Percentiles rank a stretch among this genome's conserved stretches.
Conservation (phyloP, 352 stramenopile species). For the Phytophthora brassicae region DNA sequence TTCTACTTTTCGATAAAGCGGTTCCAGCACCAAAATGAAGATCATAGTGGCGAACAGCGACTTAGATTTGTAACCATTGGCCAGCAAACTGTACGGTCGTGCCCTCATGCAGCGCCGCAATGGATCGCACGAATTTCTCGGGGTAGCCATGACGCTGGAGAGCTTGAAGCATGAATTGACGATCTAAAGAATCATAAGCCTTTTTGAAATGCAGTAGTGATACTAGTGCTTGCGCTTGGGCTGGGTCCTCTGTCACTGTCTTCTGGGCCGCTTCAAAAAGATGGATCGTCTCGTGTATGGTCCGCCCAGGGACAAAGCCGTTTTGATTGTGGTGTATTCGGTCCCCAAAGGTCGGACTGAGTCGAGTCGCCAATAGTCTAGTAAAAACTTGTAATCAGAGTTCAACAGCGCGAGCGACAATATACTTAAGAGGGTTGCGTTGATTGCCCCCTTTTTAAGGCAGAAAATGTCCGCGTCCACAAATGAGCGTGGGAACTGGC, state of each 20-base stretch:
- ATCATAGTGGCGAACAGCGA: not conserved
- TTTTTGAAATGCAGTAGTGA: not conserved
- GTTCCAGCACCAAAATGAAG: not conserved
- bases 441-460: not conserved
- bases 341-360: not conserved
- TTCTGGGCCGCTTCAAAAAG: not conserved
- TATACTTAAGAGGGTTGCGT: not conserved
- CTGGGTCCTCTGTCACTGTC: not conserved
- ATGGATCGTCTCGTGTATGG: not conserved
- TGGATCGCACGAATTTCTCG: not conserved
- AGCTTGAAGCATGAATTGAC: not conserved
- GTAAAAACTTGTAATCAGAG: conserved; percentile 4
- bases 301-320: not conserved
- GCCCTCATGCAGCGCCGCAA: not conserved
- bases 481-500: not conserved
- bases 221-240: not conserved
- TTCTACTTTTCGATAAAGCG: not conserved
- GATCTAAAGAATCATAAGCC: not conserved
- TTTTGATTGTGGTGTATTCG: not conserved
- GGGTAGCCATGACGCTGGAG: not conserved
- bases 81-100: not conserved
- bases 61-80: not conserved
- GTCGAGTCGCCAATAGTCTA: not conserved
- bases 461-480: not conserved
- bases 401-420: not conserved